phyloP scores from a whole-genome alignment of 106 monocot genomes.

The Apostasia ramifera region DNA sequence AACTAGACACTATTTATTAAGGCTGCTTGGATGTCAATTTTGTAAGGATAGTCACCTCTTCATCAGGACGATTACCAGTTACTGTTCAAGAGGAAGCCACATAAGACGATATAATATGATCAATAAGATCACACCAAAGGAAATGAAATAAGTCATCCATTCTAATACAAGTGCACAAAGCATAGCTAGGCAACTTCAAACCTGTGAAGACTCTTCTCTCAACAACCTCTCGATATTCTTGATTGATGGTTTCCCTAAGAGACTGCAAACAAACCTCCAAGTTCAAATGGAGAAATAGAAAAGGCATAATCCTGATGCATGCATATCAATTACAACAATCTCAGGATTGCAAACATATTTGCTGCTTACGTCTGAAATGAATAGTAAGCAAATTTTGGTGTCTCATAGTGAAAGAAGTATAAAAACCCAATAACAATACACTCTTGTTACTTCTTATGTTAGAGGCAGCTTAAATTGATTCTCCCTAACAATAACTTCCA shows the following conservation, averaged over 20 bases:
- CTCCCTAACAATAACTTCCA: too few relatives aligned
- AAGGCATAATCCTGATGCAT: not conserved
- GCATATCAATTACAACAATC: not conserved
- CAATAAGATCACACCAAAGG: too few relatives aligned
- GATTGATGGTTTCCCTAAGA: slow-evolving; percentile 39
- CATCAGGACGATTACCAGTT: slow-evolving; percentile 81
- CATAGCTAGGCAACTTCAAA: not conserved
- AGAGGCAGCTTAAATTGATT: too few relatives aligned
- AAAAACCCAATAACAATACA: too few relatives aligned
- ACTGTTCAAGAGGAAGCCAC: slow-evolving; percentile 21
- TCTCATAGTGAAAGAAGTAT: not conserved
- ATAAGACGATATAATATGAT: not conserved
- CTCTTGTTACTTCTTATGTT: too few relatives aligned
- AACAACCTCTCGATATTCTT: slow-evolving; percentile 55
- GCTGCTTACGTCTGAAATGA: too few relatives aligned
- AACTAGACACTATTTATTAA: not conserved
- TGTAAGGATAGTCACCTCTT: slow-evolving; percentile 43
- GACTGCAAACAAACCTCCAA: slow-evolving; percentile 19
- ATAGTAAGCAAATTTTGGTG: not conserved
- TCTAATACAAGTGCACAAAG: too few relatives aligned
- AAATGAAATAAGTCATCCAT: too few relatives aligned
- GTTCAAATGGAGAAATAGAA: not conserved
- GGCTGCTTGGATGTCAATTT: not conserved
- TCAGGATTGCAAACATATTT: not conserved
- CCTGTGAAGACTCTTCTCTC: slow-evolving; percentile 75